Base-by-base conservation (phyloP, 805 yeast genomes). In the Ogataea populi-albae region DNA sequence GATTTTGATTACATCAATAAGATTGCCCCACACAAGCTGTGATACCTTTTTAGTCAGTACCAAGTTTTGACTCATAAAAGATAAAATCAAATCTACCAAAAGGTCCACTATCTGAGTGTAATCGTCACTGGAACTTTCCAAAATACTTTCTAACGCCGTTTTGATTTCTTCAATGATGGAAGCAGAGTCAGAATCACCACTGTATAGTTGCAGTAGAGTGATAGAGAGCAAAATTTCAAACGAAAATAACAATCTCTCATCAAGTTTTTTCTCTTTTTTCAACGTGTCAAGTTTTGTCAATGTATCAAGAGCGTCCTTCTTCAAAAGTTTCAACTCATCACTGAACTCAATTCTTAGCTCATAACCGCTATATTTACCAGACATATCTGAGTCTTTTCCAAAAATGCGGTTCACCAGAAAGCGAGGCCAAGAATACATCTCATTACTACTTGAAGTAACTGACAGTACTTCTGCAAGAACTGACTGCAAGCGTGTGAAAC, bases 141-240 rank as follows among this genome's bases (percentile, higher is more conserved):
- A 57, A 30, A 68, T 56, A 36, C 65, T 68, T 20, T 68, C 68
- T 51, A 76, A 83, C 42, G 86, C 80, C 17, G 69, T 59, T 37
- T 75, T 75, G 32, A 91, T 61, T 54, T 91, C 98, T 18, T 77
- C 79, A 23, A 91, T 65, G 12, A 86, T 78, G 22, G 77, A 68
- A 5, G 84, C 75, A 1, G 95, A 81, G 41, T 91, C 97, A 5
- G 79, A 66, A 46, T 75, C 87, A 17, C 89, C 94, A 36, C 79
- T 65, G 53, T 80, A 88, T 22, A 89, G 67, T 56, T 87, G 95
- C 10, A 91, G 54, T 16, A 88, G 59, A 3, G 81, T 81, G 73
- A 85, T 76, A 0, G 96, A 81, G 38, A 85, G 75, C 29, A 91
- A 64, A 23, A 86, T 63, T 57, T 87, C 94, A 52, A 91, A 81